phyloP scores from a whole-genome alignment of 768 basidiomycete genomes.

The Udeniomyces megalosporus region DNA sequence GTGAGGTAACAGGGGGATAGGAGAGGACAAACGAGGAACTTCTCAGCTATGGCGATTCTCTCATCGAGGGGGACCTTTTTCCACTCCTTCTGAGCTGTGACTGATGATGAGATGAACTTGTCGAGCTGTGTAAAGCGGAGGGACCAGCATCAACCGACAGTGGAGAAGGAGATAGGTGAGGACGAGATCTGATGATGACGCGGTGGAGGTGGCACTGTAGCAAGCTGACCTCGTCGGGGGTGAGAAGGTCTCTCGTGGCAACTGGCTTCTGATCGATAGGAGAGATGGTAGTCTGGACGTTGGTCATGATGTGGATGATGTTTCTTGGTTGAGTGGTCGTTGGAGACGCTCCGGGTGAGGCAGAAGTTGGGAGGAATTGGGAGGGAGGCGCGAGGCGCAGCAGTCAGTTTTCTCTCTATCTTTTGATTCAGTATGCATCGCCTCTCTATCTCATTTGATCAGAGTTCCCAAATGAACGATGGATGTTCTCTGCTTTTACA shows the following conservation, averaged over 20 bases:
- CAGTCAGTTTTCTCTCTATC: no score
- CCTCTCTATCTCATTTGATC: no score
- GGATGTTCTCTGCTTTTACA: no score
- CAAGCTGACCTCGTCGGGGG: conserved; percentile 37
- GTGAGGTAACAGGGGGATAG: conserved; percentile 17
- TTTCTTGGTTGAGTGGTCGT: no score
- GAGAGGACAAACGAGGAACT: conserved; percentile 46
- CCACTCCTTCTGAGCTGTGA: conserved; percentile 8
- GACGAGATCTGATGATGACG: not conserved
- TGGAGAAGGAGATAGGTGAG: not conserved
- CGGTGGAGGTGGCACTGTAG: not conserved
- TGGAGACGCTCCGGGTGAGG: no score
- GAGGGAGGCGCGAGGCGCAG: not conserved
- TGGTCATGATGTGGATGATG: not conserved
- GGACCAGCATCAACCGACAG: no score
- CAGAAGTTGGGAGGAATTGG: not conserved
- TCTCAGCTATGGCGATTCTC: conserved; percentile 51
- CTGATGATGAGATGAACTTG: not conserved
- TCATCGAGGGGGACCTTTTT: conserved; percentile 40
- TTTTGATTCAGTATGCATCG: no score
- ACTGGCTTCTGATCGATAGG: conserved; percentile 62
- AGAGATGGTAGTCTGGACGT: conserved; percentile 59
- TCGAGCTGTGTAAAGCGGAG: no score
- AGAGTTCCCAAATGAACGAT: no score
- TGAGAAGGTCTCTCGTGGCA: conserved; percentile 51